Conservation (phyloP, 1,284 basidiomycete genomes). For the Xerocomus amazonicus region DNA sequence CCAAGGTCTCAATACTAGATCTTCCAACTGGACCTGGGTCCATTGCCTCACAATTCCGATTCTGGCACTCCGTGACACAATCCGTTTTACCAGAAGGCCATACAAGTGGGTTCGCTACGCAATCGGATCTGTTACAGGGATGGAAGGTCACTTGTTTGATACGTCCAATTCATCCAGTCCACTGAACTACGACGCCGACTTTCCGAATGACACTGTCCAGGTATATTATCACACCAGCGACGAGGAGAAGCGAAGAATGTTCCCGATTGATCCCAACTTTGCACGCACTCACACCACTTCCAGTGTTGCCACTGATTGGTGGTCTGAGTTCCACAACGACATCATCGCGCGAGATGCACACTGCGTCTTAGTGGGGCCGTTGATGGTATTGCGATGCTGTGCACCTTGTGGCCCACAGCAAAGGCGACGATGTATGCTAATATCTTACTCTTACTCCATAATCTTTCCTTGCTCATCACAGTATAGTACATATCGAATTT, state of each 20-base stretch:
- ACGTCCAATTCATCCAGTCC: background rate
- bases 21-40: too few species aligned
- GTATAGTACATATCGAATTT: slow-evolving; percentile 1
- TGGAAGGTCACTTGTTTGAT: slow-evolving; percentile 4
- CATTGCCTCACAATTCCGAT: too few species aligned
- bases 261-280: slow-evolving; percentile 4
- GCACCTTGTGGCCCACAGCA: slow-evolving; percentile 3
- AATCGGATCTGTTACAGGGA: slow-evolving; percentile 4
- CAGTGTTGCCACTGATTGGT: background rate
- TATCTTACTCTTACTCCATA: background rate
- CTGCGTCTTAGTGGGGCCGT: too few species aligned
- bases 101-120: slow-evolving; percentile 9
- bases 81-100: too few species aligned
- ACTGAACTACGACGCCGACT: background rate
- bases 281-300: background rate
- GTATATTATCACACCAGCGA: slow-evolving; percentile 6
- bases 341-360: background rate
- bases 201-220: background rate
- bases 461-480: background rate
- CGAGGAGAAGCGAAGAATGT: background rate
- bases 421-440: slow-evolving; percentile 2
- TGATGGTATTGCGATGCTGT: background rate
- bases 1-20: too few species aligned
- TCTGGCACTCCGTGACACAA: too few species aligned
- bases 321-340: background rate